Evolutionary conservation across 2,329 filamentous ascomycete species (phyloP).

Genomic region (Pseudogymnoascus destructans): DNA sequence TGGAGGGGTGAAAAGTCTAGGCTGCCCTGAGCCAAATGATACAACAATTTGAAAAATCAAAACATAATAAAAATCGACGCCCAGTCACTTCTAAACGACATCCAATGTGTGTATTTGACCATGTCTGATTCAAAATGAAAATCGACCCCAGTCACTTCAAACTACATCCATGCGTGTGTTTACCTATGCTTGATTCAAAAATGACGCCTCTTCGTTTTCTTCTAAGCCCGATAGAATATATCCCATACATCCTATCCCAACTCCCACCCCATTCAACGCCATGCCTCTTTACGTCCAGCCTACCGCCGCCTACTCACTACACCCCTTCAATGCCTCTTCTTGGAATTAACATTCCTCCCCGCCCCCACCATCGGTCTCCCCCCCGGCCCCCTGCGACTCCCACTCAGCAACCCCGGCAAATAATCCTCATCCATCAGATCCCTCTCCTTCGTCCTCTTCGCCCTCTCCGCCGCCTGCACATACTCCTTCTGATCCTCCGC

Average conservation of each 20-base stretch:
- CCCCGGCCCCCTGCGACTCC: slow-evolving; percentile 51
- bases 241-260: slow-evolving; percentile 9
- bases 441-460: slow-evolving; percentile 54
- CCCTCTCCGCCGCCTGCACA: slow-evolving; percentile 45
- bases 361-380: slow-evolving; percentile 71
- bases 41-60: slow-evolving; percentile 11
- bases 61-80: slow-evolving; percentile 12
- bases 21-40: slow-evolving; percentile 14
- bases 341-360: slow-evolving; percentile 75
- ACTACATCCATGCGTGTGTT: too few species aligned
- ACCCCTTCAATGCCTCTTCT: slow-evolving; percentile 38
- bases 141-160: too few species aligned
- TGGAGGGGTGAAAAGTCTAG: slow-evolving; percentile 17
- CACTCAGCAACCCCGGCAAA: slow-evolving; percentile 70
- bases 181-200: not conserved
- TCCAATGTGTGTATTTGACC: too few species aligned
- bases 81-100: not conserved
- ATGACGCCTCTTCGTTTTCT: slow-evolving; percentile 9
- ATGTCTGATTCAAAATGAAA: not conserved
- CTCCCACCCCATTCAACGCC: slow-evolving; percentile 9
- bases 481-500: slow-evolving; percentile 97
- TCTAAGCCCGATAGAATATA: slow-evolving; percentile 13
- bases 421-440: slow-evolving; percentile 95
- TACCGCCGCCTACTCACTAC: not conserved
- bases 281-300: slow-evolving; percentile 18